Base-by-base conservation (phyloP, 2,329 filamentous ascomycete genomes). In the Teratosphaeria pseudoeucalypti region DNA sequence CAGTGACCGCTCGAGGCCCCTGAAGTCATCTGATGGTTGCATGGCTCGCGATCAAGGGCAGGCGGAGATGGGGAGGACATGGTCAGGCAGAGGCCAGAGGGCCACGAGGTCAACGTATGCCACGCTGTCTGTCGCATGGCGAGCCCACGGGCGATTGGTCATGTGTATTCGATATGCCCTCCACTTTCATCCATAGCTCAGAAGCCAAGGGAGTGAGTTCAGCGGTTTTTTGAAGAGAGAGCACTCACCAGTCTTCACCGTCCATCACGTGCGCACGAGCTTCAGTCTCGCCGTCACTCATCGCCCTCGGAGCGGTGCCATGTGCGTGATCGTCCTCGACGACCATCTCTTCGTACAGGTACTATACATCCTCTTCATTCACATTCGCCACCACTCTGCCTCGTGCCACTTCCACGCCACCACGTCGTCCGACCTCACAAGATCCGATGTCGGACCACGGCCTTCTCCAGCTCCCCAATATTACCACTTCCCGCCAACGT, bases 391-490 rank as follows among this genome's bases (percentile, higher is more conserved):
- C 43, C n/a, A 16, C 2, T n/a, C 43, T 19, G n/a, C 43, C 19
- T 49, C 19, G 3, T 5, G 9, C n/a, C 43, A 23, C 19, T 14
- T 14, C n/a, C 34, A n/a, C 47, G 11, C 56, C 12, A 34, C 3
- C 26, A 2, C 52, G 10, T 16, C 57, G 9, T 34, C 37, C 39
- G 55, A 49, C 27, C 56, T 63, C 59, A 70, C 43, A 55, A 27
- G 55, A 75, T 70, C 62, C 74, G 74, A 56, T 76, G 69, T 59
- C 75, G 74, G 61, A 82, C 76, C 60, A 77, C 79, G 47, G 83
- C 82, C 68, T 86, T 84, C 78, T 95, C 90, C 77, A 96, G 81
- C 80, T 96, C 90, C 7, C 90, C 91, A 54, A 96, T 80, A 57
- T 92, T 82, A 16, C 92, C 92, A 68, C 88, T 85, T 26, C 90